Evolutionary conservation across 106 monocot species (phyloP), one percentile per base, ranked within the genome.

Genomic region (Dioscorea zingiberensis): DNA sequence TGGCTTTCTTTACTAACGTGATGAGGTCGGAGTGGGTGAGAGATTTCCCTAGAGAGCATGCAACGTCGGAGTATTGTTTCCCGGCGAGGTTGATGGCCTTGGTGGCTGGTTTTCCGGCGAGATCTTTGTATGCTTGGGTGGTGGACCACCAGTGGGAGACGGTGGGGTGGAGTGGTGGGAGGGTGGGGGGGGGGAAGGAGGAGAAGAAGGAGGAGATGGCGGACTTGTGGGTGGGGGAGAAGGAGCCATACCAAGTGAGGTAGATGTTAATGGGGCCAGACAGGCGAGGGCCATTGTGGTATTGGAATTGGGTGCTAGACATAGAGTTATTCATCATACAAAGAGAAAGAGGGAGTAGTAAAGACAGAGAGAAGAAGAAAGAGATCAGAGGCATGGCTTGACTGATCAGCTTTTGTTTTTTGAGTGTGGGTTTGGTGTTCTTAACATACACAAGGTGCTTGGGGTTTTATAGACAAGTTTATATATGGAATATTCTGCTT

Each of bases 21-120:
- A 47, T 17, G 46, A 70, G 26, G 60, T 70, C 59, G n/a, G 47
- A 10, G 8, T 25, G 26, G 27, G 47, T 70, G 26, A 70, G 59
- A 7, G 18, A 26, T 18, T 58, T 60, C 3, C 70, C 70, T 7
- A 13, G 48, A 25, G 58, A 25, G 24, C 16, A 58, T 0, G 23
- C 38, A 1, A 22, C 32, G 68, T 32, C 58, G 56, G 46, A 51
- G 25, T 27, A 11, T 3, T 27, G 54, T n/a, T n/a, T 10, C 18
- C 71, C 64, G 59, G 59, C 59, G 25, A 45, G 15, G 58, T 48
- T n/a, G 38, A 59, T 62, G 51, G 62, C 21, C 9, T 6, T 38
- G 38, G 38, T 8, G 38, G 38, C 9, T 38, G 51, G 51, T 19
- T 53, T 53, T 53, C 51, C 51, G 51, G 51, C 19, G 2, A 19